Base-by-base conservation (phyloP, 73 alveolate species). In the Tetrahymena elliotti region DNA sequence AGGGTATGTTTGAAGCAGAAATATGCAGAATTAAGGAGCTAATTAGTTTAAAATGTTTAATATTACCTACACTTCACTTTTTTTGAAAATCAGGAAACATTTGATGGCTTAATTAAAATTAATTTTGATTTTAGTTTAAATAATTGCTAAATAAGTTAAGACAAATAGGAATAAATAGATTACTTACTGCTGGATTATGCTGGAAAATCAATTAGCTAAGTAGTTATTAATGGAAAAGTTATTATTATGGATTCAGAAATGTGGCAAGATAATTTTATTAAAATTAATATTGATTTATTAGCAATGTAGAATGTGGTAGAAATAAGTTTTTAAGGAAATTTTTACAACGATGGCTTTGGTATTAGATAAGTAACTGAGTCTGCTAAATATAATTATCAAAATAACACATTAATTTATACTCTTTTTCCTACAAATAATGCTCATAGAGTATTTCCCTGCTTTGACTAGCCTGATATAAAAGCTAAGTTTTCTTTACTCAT, bases 381-480 rank as follows among this genome's bases (percentile, higher is more conserved):
- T 27, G 88, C n/a, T 68, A 68, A 68, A 27, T 22, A 68, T 31
- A 68, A 68, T 24, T 6, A 24, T 68, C 33, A 27, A 27, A 27
- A 24, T 27, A 68, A 68, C 38, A 68, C 88, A 22, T 27, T 68
- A 6, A 68, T 68, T 27, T 68, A 68, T 31, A 68, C 88, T 18
- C 88, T 68, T 68, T 68, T 68, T 31, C 88, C 88, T 24, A 68
- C 99, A 35, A 97, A 97, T 94, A 98, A 98, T 97, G 99, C 99
- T 88, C 98, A 98, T 68, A 96, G 98, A 54, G 97, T 96, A 94
- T 98, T 99, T 96, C 99, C 99, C 47, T 98, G 99, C 93, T 99
- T 99, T 95, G 99, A 99, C 95, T 98, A 99, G 95, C 99, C 99
- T 52, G 99, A 99, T 97, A 47, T 99, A 33, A 99, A 99, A 95